These are phyloP conservation scores for Candida cerambycidarum DNA, from an alignment of 805 yeast species.

Conservation along the genomic window DNA sequence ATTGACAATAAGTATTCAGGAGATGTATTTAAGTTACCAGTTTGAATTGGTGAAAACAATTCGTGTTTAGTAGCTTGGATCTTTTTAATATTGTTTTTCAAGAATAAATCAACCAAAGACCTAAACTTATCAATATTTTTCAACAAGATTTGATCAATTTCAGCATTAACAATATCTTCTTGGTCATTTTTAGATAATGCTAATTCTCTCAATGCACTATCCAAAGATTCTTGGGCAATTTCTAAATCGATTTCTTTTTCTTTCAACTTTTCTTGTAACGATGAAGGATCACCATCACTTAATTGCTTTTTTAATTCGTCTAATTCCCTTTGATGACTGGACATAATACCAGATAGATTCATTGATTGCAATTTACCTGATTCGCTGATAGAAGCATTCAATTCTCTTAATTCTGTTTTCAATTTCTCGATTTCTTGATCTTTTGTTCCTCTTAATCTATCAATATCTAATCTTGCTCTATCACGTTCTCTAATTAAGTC, in stretches of 20 bases:
- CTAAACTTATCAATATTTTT: conserved; percentile 51
- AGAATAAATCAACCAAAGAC: conserved; percentile 64
- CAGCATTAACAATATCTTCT: conserved; percentile 55
- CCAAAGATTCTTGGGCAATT: conserved; percentile 76
- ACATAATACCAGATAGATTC: conserved; percentile 56
- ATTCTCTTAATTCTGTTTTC: conserved; percentile 61
- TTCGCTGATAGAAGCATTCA: conserved; percentile 56
- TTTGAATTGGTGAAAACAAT: conserved; percentile 76
- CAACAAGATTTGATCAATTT: conserved; percentile 52
- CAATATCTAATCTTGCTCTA: conserved; percentile 80
- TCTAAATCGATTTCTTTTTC: conserved; percentile 80
- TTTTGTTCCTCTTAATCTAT: conserved; percentile 62
- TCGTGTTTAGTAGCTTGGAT: conserved; percentile 72
- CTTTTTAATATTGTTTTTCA: conserved; percentile 65
- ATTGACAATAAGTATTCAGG: conserved; percentile 68
- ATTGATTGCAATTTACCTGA: conserved; percentile 63
- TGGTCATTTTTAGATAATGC: conserved; percentile 50
- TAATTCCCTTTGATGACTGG: conserved; percentile 60
- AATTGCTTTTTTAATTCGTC: conserved; percentile 52
- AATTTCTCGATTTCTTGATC: conserved; percentile 64
- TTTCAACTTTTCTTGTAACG: conserved; percentile 46
- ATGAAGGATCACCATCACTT: conserved; percentile 30
- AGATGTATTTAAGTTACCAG: conserved; percentile 75
- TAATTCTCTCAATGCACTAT: conserved; percentile 62
- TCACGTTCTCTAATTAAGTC: conserved; percentile 88